A percentile compares a stretch with the other conserved stretches of the same genome.
Evolutionary conservation across 768 basidiomycete species (phyloP).

Genomic region (Panellus pusillus): DNA sequence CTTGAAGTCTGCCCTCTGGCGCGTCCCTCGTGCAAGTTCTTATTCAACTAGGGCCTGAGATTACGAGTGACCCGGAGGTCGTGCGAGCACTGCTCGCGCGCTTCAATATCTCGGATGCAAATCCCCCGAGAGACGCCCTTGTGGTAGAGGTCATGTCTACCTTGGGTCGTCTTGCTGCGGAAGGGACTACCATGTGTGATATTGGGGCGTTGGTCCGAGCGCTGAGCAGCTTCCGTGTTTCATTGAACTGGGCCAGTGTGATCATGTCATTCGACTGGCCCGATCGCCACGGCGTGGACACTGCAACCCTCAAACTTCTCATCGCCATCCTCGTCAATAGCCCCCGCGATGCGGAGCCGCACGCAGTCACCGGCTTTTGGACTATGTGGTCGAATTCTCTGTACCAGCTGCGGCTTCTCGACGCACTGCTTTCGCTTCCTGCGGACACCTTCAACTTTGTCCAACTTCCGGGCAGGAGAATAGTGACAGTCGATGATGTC

Average conservation of each 20-base stretch:
- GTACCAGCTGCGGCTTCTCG: constrained; percentile 84
- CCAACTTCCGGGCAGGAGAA: constrained; percentile 75
- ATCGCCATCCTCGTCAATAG: constrained; percentile 85
- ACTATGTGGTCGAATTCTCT: constrained; percentile 79
- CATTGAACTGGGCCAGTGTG: constrained; percentile 77
- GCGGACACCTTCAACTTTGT: constrained; percentile 94
- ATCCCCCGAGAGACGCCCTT: constrained; percentile 70
- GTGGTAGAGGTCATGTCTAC: constrained; percentile 71
- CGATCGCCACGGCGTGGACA: constrained; percentile 84
- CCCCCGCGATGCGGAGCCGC: constrained; percentile 72
- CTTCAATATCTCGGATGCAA: constrained; percentile 72
- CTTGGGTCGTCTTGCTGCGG: constrained; percentile 66
- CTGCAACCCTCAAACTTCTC: constrained; percentile 83
- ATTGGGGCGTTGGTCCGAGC: constrained; percentile 73
- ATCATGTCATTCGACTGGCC: constrained; percentile 86
- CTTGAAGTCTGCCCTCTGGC: constrained; percentile 58
- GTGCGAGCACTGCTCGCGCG: constrained; percentile 68
- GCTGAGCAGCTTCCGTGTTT: constrained; percentile 62
- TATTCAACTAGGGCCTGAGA: constrained; percentile 76
- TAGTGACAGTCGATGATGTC: constrained; percentile 89
- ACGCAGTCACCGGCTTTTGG: constrained; percentile 87
- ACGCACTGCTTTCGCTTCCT: constrained; percentile 84
- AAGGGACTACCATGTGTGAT: constrained; percentile 74
- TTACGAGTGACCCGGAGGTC: constrained; percentile 72
- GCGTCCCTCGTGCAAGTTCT: constrained; percentile 74